phyloP scores from a whole-genome alignment of 768 basidiomycete genomes.

The Amanita pallidorosea region DNA sequence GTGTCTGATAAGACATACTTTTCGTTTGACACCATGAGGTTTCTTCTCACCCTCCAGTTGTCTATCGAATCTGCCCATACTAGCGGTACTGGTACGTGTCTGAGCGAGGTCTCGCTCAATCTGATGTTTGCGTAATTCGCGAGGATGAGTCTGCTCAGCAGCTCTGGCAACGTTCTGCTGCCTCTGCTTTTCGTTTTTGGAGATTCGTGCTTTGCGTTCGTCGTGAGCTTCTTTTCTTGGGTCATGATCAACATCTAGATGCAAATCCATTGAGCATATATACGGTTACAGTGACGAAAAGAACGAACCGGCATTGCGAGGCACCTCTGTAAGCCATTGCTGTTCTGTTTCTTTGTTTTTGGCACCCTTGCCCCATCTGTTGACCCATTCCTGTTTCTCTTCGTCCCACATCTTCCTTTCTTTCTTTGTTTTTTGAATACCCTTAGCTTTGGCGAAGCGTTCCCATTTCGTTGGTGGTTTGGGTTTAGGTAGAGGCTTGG shows the following conservation, averaged over 20 bases:
- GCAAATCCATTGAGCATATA: neutral
- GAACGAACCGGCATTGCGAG: slow-evolving; percentile 68
- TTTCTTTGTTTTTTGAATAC: slow-evolving; percentile 70
- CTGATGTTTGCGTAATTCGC: slow-evolving; percentile 51
- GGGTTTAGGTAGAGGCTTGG: slow-evolving; percentile 88
- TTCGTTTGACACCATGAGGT: slow-evolving; percentile 79
- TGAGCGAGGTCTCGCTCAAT: slow-evolving; percentile 70
- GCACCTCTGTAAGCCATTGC: slow-evolving; percentile 91
- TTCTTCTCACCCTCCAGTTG: slow-evolving; percentile 89
- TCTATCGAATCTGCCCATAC: slow-evolving; percentile 91
- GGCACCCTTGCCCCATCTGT: slow-evolving; percentile 81
- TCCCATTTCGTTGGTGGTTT: slow-evolving; percentile 97
- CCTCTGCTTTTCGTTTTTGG: slow-evolving; percentile 78
- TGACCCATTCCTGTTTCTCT: slow-evolving; percentile 86
- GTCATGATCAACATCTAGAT: slow-evolving; percentile 65
- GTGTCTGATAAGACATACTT: slow-evolving; percentile 39
- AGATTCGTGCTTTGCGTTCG: slow-evolving; percentile 70
- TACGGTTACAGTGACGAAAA: neutral
- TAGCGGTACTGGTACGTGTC: slow-evolving; percentile 79
- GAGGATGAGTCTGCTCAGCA: slow-evolving; percentile 17
- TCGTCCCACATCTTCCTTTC: slow-evolving; percentile 91
- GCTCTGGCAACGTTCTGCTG: slow-evolving; percentile 62
- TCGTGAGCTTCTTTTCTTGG: slow-evolving; percentile 65
- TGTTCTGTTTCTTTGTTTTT: slow-evolving; percentile 83
- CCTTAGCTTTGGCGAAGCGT: slow-evolving; percentile 87